A percentile compares a stretch with the other conserved stretches of the same genome.
These are phyloP conservation scores for Emydomyces testavorans DNA, from an alignment of 2,329 filamentous ascomycete genomes.

Conservation along the genomic window DNA sequence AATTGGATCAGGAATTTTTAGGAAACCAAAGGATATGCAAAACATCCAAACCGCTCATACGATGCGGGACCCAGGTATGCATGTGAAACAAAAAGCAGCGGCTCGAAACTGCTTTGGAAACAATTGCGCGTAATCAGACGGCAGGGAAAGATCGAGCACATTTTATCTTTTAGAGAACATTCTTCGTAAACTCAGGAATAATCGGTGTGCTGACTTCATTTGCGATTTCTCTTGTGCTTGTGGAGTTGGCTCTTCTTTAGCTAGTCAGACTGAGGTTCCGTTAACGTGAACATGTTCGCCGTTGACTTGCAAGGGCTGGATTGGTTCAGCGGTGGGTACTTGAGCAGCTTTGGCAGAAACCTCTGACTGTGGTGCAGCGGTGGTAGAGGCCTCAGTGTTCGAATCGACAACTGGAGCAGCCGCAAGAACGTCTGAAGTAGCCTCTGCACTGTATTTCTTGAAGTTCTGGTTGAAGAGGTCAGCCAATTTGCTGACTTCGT, in stretches of 20 bases:
- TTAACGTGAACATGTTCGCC: conserved; percentile 1
- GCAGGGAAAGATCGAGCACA: background rate
- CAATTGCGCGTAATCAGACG: background rate
- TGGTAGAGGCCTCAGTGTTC: background rate
- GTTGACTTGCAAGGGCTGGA: conserved; percentile 6
- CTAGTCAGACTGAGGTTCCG: conserved; percentile 12
- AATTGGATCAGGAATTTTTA: background rate
- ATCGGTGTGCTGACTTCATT: background rate
- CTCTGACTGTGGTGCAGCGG: background rate
- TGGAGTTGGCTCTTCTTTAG: conserved; percentile 1
- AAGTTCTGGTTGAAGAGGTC: conserved; percentile 93
- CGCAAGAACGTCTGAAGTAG: conserved; percentile 64
- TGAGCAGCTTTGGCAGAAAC: background rate
- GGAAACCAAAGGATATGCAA: background rate
- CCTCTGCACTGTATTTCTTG: conserved; percentile 81
- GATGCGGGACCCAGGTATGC: conserved; percentile 4
- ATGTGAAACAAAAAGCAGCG: background rate
- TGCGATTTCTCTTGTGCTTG: background rate
- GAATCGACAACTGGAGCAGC: conserved; percentile 30
- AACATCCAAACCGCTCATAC: background rate
- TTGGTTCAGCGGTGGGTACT: background rate
- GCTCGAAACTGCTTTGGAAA: background rate
- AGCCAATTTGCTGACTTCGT: conserved; percentile 83
- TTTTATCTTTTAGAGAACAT: conserved; percentile 5
- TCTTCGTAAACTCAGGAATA: conserved; percentile 9